Evolutionary conservation across 2,329 filamentous ascomycete genomes (phyloP).

Genomic region (Pyrenochaeta sp.): DNA sequence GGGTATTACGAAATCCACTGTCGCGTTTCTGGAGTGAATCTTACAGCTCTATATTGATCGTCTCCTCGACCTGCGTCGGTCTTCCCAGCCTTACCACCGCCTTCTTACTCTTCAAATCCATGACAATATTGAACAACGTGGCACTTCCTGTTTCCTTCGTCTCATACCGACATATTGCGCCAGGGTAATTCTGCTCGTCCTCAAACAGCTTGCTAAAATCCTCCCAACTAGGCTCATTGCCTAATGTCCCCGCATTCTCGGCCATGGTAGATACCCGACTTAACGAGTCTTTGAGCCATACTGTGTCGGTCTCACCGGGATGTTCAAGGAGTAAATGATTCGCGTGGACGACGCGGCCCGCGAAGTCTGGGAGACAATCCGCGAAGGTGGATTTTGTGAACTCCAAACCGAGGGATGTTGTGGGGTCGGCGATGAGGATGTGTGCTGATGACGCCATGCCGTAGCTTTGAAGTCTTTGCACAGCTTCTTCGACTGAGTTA

Average conservation of each 20-base stretch:
- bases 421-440: slow-evolving; percentile 62
- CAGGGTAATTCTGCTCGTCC: slow-evolving; percentile 52
- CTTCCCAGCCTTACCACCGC: slow-evolving; percentile 41
- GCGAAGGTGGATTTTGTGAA: slow-evolving; percentile 51
- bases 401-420: slow-evolving; percentile 60
- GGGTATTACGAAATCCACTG: no score
- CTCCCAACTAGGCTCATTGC: slow-evolving; percentile 34
- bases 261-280: slow-evolving; percentile 50
- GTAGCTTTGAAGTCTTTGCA: slow-evolving; percentile 52
- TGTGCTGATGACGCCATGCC: slow-evolving; percentile 64
- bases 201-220: slow-evolving; percentile 49
- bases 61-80: slow-evolving; percentile 42
- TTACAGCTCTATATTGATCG: slow-evolving; percentile 10
- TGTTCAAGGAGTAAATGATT: slow-evolving; percentile 56
- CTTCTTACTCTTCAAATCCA: slow-evolving; percentile 44
- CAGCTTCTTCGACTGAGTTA: slow-evolving; percentile 56
- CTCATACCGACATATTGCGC: slow-evolving; percentile 41
- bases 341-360: slow-evolving; percentile 51
- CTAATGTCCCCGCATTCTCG: slow-evolving; percentile 34
- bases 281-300: slow-evolving; percentile 54
- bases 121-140: slow-evolving; percentile 50
- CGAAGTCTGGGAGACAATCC: slow-evolving; percentile 43
- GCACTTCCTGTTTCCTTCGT: slow-evolving; percentile 36
- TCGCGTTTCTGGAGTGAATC: no score
- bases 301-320: slow-evolving; percentile 48